These are phyloP conservation scores for Paramecium sexaurelia DNA, from an alignment of 73 alveolate species.

Conservation along the genomic window DNA sequence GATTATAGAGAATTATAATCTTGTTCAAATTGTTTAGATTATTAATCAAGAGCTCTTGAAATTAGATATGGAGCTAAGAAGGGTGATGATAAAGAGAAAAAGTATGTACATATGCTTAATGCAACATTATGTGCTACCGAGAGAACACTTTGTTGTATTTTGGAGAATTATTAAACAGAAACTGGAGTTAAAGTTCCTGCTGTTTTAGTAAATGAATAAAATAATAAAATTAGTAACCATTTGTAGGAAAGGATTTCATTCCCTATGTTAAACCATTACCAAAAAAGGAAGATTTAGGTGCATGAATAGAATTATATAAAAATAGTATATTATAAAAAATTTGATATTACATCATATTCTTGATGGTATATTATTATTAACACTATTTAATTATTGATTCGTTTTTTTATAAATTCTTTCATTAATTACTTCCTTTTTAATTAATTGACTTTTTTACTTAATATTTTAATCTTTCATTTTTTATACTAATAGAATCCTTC, in stretches of 20 bases:
- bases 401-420: background rate
- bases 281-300: constrained; percentile 54
- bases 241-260: constrained; percentile 67
- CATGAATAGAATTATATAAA: background rate
- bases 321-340: background rate
- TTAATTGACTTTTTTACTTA: background rate
- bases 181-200: constrained; percentile 96
- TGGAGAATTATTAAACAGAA: constrained; percentile 97
- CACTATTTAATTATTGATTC: background rate
- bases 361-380: background rate
- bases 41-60: constrained; percentile 94
- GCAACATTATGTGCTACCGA: constrained; percentile 98
- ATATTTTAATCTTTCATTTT: background rate
- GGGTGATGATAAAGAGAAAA: constrained; percentile 81
- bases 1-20: constrained; percentile 73
- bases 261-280: constrained; percentile 67
- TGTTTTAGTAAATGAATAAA: constrained; percentile 70
- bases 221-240: constrained; percentile 35
- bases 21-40: constrained; percentile 99
- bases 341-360: background rate
- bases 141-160: constrained; percentile 97
- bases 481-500: too few relatives aligned
- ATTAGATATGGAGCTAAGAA: constrained; percentile 84
- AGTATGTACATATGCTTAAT: constrained; percentile 97
- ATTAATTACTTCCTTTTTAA: background rate